Evolutionary conservation across 2,329 filamentous ascomycete species (phyloP), one percentile per base, ranked within the genome.

Genomic region (Metarhizium album): DNA sequence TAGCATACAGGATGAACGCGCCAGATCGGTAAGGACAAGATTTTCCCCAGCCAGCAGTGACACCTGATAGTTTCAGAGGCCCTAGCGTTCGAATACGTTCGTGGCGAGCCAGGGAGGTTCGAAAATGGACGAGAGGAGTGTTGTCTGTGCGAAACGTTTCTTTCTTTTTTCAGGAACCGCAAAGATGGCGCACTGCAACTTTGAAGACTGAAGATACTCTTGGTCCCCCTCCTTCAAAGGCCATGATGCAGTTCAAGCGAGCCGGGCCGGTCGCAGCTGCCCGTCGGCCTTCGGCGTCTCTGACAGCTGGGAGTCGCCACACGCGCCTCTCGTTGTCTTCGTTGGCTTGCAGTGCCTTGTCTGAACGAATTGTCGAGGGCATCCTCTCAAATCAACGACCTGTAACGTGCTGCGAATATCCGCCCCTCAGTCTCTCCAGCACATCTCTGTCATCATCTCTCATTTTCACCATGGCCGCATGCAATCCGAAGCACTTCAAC

Each of bases 1-100:
- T 22, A 16, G 24, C 20, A 18, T 53, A 8, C 55, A 73, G 58
- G 27, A 79, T 79, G 76, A 79, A 79, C 67, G 76, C 76, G 13
- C 76, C 76, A 18, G 76, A 79, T 61, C 69, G 76, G 76, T 79
- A 57, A 64, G 75, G 37, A 13, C 20, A 40, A 16, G 4, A 20
- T 14, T 9, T 20, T n/a, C n/a, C n/a, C n/a, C 2, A 22, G 9
- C 16, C 33, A 14, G 11, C 2, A 4, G 16, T 35, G 11, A 35
- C 16, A 35, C 33, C 14, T 13, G 11, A 35, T 35, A 35, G 7
- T 13, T 35, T 29, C 27, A 9, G 27, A 29, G 5, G 11, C 11
- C 11, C 16, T 35, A 13, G 16, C 16, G 33, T 16, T 13, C 20
- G 18, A 16, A 40, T 4, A 3, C 37, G 20, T 40, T 18, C 20